Base-by-base conservation (phyloP, 73 alveolate species). In the Durusdinium trenchii region DNA sequence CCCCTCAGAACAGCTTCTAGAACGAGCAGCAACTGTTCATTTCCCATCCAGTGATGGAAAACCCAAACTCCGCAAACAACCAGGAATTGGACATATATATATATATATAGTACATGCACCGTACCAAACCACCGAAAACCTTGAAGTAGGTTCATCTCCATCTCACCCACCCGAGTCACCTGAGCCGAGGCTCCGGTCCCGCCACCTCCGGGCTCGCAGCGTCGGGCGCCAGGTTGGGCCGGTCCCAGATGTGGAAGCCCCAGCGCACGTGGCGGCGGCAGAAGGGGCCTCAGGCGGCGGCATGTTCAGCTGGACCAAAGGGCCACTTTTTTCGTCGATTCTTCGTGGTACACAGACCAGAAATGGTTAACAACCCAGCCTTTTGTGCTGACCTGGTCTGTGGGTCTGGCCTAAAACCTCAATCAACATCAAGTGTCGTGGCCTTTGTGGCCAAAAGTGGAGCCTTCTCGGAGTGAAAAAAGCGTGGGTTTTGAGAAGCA, bases 161-260 rank as follows among this genome's bases (percentile, higher is more conserved):
- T 60, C 73, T 60, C 73, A 60, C 18, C 73, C 73, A 60, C 30
- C 73, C 18, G 18, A 32, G 30, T 60, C 18, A 1, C 73, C 20
- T 23, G 45, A 12, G 62, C 83, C 82, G 36, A 86, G 95, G 12
- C 47, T 20, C 95, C 6, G 95, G 95, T 32, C 95, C 95, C n/a
- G 95, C 95, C 9, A 86, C 95, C 62, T 86, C 95, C n/a, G 95
- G 95, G 2, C 84, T 40, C 48, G 64, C 50, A 36, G 62, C 64
- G 50, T 86, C 95, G 23, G 95, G 95, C 32, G 95, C 73, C 84
- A 86, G 83, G 60, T 62, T 46, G 50, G 95, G 95, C 18, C 95
- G 95, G 42, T 86, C 95, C 95, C 95, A 86, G 64, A 86, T 86
- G 83, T 86, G 95, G 48, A 86, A 86, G 81, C 95, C 95, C 95